These are phyloP conservation scores for Gamarada debralockiae DNA, from an alignment of 495 filamentous ascomycete species.

Conservation along the genomic window DNA sequence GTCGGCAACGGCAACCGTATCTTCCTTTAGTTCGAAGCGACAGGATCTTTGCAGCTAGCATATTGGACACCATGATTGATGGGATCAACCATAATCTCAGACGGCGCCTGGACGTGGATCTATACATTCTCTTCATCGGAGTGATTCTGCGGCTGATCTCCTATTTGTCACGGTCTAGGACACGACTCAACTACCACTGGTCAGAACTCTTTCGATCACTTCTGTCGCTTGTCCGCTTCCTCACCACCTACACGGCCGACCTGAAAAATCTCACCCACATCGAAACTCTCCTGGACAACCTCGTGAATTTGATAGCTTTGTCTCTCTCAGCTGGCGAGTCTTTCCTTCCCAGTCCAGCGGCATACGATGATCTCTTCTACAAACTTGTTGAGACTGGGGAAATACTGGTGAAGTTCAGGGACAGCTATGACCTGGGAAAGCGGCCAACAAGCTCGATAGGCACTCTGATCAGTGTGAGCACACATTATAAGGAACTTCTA, in stretches of 20 bases:
- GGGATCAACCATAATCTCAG: constrained; percentile 93
- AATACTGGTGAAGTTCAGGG: constrained; percentile 76
- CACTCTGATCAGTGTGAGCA: constrained; percentile 76
- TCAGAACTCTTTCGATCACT: constrained; percentile 89
- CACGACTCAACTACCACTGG: constrained; percentile 86
- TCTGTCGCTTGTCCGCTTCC: constrained; percentile 84
- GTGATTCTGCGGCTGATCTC: constrained; percentile 77
- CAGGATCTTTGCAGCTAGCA: constrained; percentile 64
- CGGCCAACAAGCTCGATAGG: constrained; percentile 66
- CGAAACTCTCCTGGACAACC: constrained; percentile 58
- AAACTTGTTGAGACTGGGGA: constrained; percentile 93
- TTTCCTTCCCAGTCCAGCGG: constrained; percentile 84
- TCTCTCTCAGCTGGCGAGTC: constrained; percentile 84
- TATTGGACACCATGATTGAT: constrained; percentile 84
- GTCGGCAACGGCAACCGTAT: constrained; percentile 84
- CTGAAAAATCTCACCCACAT: constrained; percentile 58
- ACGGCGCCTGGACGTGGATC: constrained; percentile 73
- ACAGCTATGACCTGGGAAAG: constrained; percentile 58
- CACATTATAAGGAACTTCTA: constrained; percentile 82
- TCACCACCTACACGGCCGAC: constrained; percentile 78
- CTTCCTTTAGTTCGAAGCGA: constrained; percentile 73
- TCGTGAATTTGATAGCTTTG: constrained; percentile 82
- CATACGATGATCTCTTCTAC: constrained; percentile 97
- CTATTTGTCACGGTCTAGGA: constrained; percentile 75
- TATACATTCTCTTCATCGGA: constrained; percentile 79